Base-by-base conservation (phyloP, 2,329 filamentous ascomycete genomes). In the Dactylonectria macrodidyma region DNA sequence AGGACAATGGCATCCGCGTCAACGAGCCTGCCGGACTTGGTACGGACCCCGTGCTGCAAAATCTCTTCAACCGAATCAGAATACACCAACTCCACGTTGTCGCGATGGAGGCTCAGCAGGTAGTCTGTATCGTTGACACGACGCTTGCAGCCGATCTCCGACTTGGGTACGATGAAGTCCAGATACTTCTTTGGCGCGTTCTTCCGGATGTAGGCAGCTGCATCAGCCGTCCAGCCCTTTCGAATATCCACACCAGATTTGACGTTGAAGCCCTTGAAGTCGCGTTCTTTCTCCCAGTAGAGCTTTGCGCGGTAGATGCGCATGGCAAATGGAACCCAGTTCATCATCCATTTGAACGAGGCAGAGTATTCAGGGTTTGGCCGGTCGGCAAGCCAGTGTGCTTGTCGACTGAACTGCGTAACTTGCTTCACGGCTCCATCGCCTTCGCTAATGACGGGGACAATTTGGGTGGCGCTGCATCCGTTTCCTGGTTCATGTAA, bases 351-450 rank as follows among this genome's bases (percentile, higher is more conserved):
- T 34, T 63, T 78, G 66, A 73, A 79, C 26, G 58, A 46, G 47
- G 33, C 2, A 0, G 76, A 74, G 48, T 77, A 76, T 4, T 48
- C 54, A 1, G 72, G 67, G 11, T 78, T 77, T 8, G 66, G 69
- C 1, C 73, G 71, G 11, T 76, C 70, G 0, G 68, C 41, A 0
- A 88, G 77, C 77, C 83, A 88, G 66, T 88, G 86, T 5, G 85
- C 77, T 74, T 87, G 85, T 9, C 84, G 82, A n/a, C 78, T 81
- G 69, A 88, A 87, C 56, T 88, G 85, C 0, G 81, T 83, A 24
- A 86, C 76, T 26, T 78, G 80, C 22, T 76, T 79, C 10, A 80
- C 83, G 5, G 80, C 68, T 1, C 56, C 52, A 0, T 71, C 67
- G 3, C 70, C 71, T 0, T 65, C 60, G n/a, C 63, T 73, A 8